Base-by-base conservation (phyloP, 805 yeast species). In the Saturnispora silvae region DNA sequence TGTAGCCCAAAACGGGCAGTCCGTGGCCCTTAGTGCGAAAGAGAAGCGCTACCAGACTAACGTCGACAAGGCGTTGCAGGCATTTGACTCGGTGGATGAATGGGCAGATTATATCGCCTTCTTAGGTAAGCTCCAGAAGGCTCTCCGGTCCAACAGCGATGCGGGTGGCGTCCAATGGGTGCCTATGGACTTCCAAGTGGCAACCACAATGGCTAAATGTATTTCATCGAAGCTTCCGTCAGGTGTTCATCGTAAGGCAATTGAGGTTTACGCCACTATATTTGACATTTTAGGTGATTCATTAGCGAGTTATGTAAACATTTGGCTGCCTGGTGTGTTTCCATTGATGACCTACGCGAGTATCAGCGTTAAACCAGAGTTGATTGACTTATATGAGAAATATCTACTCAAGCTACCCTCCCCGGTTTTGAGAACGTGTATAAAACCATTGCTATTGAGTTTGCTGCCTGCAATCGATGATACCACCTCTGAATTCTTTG, bases 71-170 rank as follows among this genome's bases (percentile, higher is more conserved):
- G 83, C 92, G 0, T 63, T 92, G 17, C 67, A 71, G 5, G 65
- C 73, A 15, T 89, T 89, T 61, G 95, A 84, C 36, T 61, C 81
- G 2, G 80, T 86, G 2, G 81, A 77, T 23, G 98, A 92, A 62
- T 92, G 99, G 99, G 97, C 98, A 11, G 98, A 92, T 54, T 86
- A 89, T 55, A 92, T 92, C 40, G 80, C 96, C 17, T 87, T 84
- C 54, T 64, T 94, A 31, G 77, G 89, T 2, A 75, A 81, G 42
- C 67, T 94, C 5, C 75, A 77, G 41, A 83, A 85, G 53, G 77
- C 94, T 0, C 57, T 87, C 28, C 72, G 70, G 41, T 59, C 61
- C 16, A 67, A 55, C 48, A 67, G 70, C 28, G 61, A 43, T 59
- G 67, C 48, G 45, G 54, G 46, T 45, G 59, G 34, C 40, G 53